Evolutionary conservation across 768 basidiomycete species (phyloP).

Genomic region (Leccinum subtestaceum): DNA sequence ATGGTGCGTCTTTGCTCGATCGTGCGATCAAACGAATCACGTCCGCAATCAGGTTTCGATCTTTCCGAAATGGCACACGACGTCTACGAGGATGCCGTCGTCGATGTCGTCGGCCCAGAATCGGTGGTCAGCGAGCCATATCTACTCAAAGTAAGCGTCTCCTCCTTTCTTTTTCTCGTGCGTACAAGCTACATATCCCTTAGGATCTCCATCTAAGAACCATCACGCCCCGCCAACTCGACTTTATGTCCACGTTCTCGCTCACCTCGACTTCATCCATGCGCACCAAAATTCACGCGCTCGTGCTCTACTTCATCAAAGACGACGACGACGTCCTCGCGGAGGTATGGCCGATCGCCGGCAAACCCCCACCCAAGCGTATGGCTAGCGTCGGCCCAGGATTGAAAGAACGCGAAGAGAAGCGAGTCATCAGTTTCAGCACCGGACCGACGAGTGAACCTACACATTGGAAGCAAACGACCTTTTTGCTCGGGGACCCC

Average conservation of each 20-base stretch:
- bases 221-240: constrained; percentile 66
- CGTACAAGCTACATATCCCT: neutral
- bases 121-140: constrained; percentile 62
- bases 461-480: constrained; percentile 97
- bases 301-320: constrained; percentile 83
- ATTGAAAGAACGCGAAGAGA: constrained; percentile 40
- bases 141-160: constrained; percentile 58
- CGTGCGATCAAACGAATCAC: neutral
- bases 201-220: constrained; percentile 76
- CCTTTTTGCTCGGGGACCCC: constrained; percentile 82
- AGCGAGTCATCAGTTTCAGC: constrained; percentile 68
- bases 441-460: constrained; percentile 85
- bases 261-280: constrained; percentile 61
- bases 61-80: constrained; percentile 76
- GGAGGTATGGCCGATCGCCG: constrained; percentile 78
- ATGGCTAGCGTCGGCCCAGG: constrained; percentile 52
- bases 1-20: constrained; percentile 51
- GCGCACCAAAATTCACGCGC: constrained; percentile 66
- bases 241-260: constrained; percentile 76
- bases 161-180: neutral
- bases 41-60: constrained; percentile 69
- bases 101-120: constrained; percentile 73
- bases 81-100: constrained; percentile 76
- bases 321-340: constrained; percentile 63
- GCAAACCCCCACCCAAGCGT: constrained; percentile 57